Percentiles rank a stretch among this genome's conserved stretches.
phyloP scores from a whole-genome alignment of 78 protist species.

The Dictyostelium capitatum region DNA sequence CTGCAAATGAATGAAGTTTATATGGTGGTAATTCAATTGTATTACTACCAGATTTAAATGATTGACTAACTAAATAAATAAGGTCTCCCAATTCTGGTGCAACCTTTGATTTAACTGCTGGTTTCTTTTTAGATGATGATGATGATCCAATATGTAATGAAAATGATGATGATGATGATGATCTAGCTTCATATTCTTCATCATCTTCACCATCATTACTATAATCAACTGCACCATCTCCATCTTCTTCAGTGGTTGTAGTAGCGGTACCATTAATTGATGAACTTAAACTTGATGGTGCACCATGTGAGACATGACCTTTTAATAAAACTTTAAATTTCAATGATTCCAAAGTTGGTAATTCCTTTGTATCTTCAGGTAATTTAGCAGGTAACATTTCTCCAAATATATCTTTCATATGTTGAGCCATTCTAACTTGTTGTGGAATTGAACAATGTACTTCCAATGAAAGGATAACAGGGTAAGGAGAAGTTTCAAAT shows the following conservation, averaged over 20 bases:
- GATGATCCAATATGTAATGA: not conserved
- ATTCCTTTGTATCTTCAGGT: not conserved
- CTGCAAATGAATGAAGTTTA: conserved; percentile 74
- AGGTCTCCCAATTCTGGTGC: conserved; percentile 32
- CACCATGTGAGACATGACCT: conserved; percentile 14
- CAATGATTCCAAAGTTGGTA: conserved; percentile 50
- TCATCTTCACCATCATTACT: not conserved
- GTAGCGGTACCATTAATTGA: not conserved
- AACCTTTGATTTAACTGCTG: conserved; percentile 11
- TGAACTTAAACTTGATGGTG: not conserved
- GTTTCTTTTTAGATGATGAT: not conserved
- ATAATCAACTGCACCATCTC: conserved; percentile 19
- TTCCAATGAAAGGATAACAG: conserved; percentile 94
- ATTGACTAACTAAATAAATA: conserved; percentile 22
- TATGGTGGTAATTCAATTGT: not conserved
- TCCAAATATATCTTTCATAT: conserved; percentile 45
- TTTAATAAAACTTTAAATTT: conserved; percentile 53
- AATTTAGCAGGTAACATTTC: conserved; percentile 24
- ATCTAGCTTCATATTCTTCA: not conserved
- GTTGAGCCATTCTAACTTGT: conserved; percentile 76
- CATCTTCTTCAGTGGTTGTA: not conserved
- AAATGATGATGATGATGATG: not conserved
- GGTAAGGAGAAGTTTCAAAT: conserved; percentile 87
- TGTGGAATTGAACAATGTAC: conserved; percentile 63
- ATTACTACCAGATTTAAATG: not conserved